Evolutionary conservation across 1,284 basidiomycete genomes (phyloP).

Genomic region (Cutaneotrichosporon sp.): DNA sequence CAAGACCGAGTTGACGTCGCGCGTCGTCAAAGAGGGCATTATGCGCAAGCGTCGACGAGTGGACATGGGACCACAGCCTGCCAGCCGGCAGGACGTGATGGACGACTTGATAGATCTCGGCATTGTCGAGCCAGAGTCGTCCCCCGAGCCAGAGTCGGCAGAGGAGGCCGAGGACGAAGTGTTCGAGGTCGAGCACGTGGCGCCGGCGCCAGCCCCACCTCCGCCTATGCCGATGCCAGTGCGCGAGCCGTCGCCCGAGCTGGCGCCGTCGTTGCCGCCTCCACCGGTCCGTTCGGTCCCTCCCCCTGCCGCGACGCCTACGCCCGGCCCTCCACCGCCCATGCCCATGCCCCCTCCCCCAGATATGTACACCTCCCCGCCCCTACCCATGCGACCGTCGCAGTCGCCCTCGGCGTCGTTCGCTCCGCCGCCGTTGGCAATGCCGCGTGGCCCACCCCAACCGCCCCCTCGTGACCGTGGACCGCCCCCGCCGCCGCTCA

Average conservation of each 20-base stretch:
- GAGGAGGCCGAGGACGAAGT: slow-evolving; percentile 4
- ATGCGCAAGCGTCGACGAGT: slow-evolving; percentile 20
- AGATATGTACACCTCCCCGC: background rate
- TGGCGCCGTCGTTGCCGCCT: background rate
- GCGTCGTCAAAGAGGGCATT: slow-evolving; percentile 15
- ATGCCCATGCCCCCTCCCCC: background rate
- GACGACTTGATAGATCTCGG: slow-evolving; percentile 24
- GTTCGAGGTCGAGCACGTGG: slow-evolving; percentile 2
- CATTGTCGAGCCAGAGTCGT: slow-evolving; percentile 8
- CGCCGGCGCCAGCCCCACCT: background rate
- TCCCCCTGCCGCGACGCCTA: background rate
- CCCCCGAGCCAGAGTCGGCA: slow-evolving; percentile 6
- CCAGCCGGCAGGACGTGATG: slow-evolving; percentile 11
- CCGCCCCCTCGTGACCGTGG: background rate
- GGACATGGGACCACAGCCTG: slow-evolving; percentile 5
- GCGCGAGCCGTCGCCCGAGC: background rate
- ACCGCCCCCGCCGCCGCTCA: background rate
- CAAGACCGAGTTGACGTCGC: slow-evolving; percentile 13
- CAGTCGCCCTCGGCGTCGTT: slow-evolving; percentile 2
- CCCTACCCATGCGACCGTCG: background rate
- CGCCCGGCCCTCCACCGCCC: background rate
- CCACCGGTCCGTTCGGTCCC: background rate
- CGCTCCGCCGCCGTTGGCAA: background rate
- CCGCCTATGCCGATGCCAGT: background rate
- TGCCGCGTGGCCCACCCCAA: background rate